Base-by-base conservation (phyloP, 1,284 basidiomycete species). In the Wolfiporia cocos region DNA sequence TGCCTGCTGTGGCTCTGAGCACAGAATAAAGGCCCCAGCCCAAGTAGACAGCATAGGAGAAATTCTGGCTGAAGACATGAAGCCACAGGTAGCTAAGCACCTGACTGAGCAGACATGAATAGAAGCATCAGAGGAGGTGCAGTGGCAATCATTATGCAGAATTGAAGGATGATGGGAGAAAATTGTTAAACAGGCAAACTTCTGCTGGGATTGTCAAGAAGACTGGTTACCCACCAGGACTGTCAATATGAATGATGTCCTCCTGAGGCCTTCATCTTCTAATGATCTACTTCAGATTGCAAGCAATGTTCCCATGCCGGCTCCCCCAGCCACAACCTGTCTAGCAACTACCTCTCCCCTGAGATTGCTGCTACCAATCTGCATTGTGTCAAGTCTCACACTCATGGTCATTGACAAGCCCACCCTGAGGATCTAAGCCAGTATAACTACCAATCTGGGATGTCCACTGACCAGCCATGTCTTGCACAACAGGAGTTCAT, bases 181-280 rank as follows among this genome's bases (percentile, higher is more conserved):
- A n/a, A n/a, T n/a, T n/a, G n/a, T n/a, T n/a, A n/a, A n/a, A n/a
- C n/a, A 45, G 54, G 23, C 37, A 31, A 31, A 26, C 43, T 17
- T 47, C 43, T 15, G 49, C 47, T 18, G 57, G 58, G 19, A 68
- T n/a, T n/a, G n/a, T n/a, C n/a, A n/a, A n/a, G n/a, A n/a, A n/a
- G n/a, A n/a, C n/a, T n/a, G n/a, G n/a, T n/a, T n/a, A n/a, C n/a
- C n/a, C n/a, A n/a, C n/a, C n/a, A n/a, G n/a, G n/a, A n/a, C 70
- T 19, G 68, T 75, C 44, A 70, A 65, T 58, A 68, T 76, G 62
- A 65, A 65, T 55, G 71, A 78, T 41, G 62, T 76, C 39, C 64
- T 68, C 12, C 67, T 66, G 2, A 55, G 54, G 7, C 61, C 57
- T 42, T 58, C 58, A 12, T 55, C 55, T 34, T 54, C 51, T 45